Percentiles rank a stretch among this genome's conserved stretches.
Evolutionary conservation across 1,284 basidiomycete species (phyloP).

Genomic region (Rhizoctonia solani): DNA sequence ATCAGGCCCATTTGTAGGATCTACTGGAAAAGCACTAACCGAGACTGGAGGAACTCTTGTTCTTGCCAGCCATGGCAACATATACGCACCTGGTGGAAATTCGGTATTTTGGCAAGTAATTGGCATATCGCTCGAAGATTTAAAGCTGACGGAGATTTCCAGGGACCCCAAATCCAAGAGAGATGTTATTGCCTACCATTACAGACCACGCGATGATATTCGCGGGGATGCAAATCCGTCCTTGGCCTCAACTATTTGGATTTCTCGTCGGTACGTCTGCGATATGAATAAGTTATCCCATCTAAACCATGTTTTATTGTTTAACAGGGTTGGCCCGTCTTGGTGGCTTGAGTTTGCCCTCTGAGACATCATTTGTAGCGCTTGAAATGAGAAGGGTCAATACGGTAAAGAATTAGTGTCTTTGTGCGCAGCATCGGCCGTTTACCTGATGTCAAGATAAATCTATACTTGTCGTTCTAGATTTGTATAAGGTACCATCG

Average conservation of each 20-base stretch:
- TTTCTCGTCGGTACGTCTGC: conserved; percentile 33
- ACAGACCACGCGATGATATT: conserved; percentile 33
- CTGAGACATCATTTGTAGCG: no score
- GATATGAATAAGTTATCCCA: neutral
- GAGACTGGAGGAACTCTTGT: conserved; percentile 45
- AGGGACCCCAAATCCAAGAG: conserved; percentile 36
- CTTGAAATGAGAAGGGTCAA: no score
- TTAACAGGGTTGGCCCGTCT: conserved; percentile 35
- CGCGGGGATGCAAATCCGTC: conserved; percentile 36
- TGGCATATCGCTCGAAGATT: neutral
- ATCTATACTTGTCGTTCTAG: no score
- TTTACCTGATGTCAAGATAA: no score
- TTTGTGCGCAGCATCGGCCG: no score
- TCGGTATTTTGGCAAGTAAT: conserved; percentile 26
- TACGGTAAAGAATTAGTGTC: no score
- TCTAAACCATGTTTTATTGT: neutral
- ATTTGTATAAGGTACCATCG: no score
- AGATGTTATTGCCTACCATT: conserved; percentile 36
- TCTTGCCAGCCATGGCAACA: conserved; percentile 46
- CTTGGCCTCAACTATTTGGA: conserved; percentile 35
- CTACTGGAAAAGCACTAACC: conserved; percentile 41
- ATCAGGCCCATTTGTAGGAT: conserved; percentile 45
- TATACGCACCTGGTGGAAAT: conserved; percentile 46
- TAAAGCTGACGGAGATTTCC: neutral
- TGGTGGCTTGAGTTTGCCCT: conserved; percentile 29